Evolutionary conservation across 805 yeast genomes (phyloP).

Genomic region (Candida insectorum): DNA sequence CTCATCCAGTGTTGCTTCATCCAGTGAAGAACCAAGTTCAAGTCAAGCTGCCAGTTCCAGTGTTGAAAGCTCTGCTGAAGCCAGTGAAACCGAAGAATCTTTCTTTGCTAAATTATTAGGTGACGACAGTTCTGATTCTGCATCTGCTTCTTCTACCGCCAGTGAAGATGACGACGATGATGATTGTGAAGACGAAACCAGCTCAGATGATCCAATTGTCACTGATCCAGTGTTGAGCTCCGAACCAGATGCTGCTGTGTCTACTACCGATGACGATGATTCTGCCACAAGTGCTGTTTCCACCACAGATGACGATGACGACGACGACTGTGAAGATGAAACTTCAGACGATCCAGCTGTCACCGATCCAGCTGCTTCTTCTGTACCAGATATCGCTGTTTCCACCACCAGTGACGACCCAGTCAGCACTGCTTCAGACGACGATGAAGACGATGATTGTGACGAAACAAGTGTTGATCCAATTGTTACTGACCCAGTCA

Average conservation of each 20-base stretch:
- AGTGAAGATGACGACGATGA: constrained; percentile 4
- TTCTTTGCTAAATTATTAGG: not conserved
- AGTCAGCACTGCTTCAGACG: constrained; percentile 1
- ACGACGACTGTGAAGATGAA: constrained; percentile 14
- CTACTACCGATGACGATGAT: constrained; percentile 9
- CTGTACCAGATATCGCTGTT: constrained; percentile 2
- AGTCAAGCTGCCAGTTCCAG: not conserved
- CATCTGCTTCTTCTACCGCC: constrained; percentile 2
- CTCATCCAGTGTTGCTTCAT: constrained; percentile 3
- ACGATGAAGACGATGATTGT: constrained; percentile 6
- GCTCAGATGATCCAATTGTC: constrained; percentile 1
- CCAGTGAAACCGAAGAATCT: not conserved
- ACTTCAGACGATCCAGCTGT: constrained; percentile 8
- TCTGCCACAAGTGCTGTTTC: not conserved
- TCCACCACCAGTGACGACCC: constrained; percentile 11
- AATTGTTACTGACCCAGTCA: not conserved
- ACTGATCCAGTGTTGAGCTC: too few species aligned
- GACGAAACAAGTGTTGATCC: not conserved
- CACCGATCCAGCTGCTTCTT: not conserved
- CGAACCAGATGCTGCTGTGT: constrained; percentile 3
- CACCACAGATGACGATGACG: constrained; percentile 9
- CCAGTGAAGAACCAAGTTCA: constrained; percentile 3
- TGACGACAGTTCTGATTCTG: not conserved
- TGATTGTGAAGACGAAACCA: constrained; percentile 12
- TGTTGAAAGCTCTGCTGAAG: not conserved